Conservation (phyloP, 805 yeast species). For the Candida incommunis region DNA sequence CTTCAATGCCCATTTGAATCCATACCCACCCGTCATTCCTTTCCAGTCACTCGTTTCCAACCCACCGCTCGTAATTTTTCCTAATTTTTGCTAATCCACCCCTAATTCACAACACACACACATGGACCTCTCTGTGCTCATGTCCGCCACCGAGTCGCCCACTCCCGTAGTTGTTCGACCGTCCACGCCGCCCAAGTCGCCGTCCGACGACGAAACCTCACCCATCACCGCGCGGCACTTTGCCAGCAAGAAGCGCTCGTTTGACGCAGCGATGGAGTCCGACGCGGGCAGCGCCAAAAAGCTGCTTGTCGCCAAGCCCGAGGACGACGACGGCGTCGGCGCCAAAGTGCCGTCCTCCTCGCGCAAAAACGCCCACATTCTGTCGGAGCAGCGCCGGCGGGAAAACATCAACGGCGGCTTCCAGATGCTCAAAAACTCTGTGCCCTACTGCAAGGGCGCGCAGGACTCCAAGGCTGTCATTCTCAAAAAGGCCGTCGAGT, state of each 20-base stretch:
- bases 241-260: too few species aligned
- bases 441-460: constrained; percentile 27
- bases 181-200: neutral
- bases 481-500: constrained; percentile 28
- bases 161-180: neutral
- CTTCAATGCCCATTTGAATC: too few species aligned
- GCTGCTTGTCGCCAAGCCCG: neutral
- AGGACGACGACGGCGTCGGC: neutral
- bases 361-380: constrained; percentile 28
- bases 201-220: neutral
- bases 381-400: constrained; percentile 32
- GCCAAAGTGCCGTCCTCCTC: constrained; percentile 9
- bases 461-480: constrained; percentile 34
- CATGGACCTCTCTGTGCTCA: neutral
- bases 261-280: neutral
- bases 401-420: constrained; percentile 35
- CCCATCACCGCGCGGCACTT: neutral
- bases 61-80: too few species aligned
- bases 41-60: too few species aligned
- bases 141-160: neutral
- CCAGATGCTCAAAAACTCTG: constrained; percentile 23
- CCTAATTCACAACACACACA: too few species aligned
- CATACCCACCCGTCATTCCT: too few species aligned
- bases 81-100: too few species aligned
- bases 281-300: too few species aligned